phyloP scores from a whole-genome alignment of 495 filamentous ascomycete species.

The Aspergillus mulundensis region DNA sequence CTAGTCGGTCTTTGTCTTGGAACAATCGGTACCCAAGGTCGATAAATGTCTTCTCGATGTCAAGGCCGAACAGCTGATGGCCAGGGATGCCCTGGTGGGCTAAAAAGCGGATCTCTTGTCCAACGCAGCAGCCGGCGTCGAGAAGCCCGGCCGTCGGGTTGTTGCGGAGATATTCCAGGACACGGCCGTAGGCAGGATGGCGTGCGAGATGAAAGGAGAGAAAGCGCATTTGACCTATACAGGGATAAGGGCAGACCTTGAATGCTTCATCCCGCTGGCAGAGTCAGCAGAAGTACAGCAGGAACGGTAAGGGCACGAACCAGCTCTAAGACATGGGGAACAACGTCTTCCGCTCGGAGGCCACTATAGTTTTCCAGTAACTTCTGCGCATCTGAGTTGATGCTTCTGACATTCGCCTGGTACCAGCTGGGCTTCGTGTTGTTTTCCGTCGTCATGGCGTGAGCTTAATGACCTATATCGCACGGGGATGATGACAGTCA shows the following conservation, averaged over 20 bases:
- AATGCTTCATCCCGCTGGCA: conserved; percentile 46
- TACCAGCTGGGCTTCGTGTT: conserved; percentile 10
- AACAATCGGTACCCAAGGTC: conserved; percentile 51
- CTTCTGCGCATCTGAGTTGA: conserved; percentile 21
- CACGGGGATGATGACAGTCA: background rate
- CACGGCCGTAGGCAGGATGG: conserved; percentile 25
- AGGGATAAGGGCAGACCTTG: conserved; percentile 38
- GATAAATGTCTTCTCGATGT: conserved; percentile 46
- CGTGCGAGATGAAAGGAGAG: conserved; percentile 34
- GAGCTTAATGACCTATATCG: too few species aligned
- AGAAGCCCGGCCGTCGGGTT: conserved; percentile 23
- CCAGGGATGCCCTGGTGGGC: conserved; percentile 41
- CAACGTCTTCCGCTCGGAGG: conserved; percentile 34
- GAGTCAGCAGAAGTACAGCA: background rate
- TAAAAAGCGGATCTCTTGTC: conserved; percentile 44
- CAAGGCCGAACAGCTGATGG: conserved; percentile 42
- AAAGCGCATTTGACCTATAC: conserved; percentile 48
- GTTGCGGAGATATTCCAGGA: conserved; percentile 28
- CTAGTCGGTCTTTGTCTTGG: conserved; percentile 24
- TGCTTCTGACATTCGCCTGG: conserved; percentile 16
- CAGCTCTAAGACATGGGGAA: conserved; percentile 35
- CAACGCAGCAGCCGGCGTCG: conserved; percentile 49
- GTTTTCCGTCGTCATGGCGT: background rate
- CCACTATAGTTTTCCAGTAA: conserved; percentile 41
- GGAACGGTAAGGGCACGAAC: conserved; percentile 21